Evolutionary conservation across 176 grass and related monocot genomes (phyloP), one percentile per base, ranked within the genome.

Genomic region (Juncus effusus): DNA sequence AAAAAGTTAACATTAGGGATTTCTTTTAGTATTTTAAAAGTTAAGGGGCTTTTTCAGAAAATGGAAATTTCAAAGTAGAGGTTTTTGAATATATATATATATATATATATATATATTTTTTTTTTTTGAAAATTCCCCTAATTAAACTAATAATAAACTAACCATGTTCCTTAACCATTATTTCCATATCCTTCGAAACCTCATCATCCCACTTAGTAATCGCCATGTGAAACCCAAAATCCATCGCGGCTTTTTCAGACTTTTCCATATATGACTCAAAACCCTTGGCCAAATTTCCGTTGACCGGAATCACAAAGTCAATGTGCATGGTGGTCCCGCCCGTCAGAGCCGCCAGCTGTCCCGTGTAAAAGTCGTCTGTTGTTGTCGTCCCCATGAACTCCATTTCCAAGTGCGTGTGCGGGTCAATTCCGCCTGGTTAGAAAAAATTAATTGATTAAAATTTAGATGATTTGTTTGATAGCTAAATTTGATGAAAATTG

Each of bases 271-370:
- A 97, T 14, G 85, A 80, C 70, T 92, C 85, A 54, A 97, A 82
- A 15, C 94, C 94, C 13, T 80, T 88, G 72, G 88, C 80, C 42
- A 97, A 78, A 63, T 86, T 86, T 16, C 94, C 94, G 40, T 92
- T 92, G 47, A 97, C 74, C 42, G 88, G 94, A 71, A 97, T 89
- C 57, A 92, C 88, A 39, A 97, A 97, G 76, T 97, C 94, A 37
- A 97, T 92, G 53, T 97, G 94, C 94, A 97, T 97, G 38, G 88
- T 97, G 11, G 94, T 97, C 63, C 88, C 94, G 70, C 88, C 94
- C 56, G 88, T 88, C 72, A 97, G 74, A 38, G 88, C 88, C 62
- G 93, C 85, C 57, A 85, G 75, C 79, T 97, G 94, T 64, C 88
- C 94, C 4, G 75, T 89, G 78, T 82, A 97, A 60, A 97, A 97